Base-by-base conservation (phyloP, 306 rosid species). In the Rosa persica region DNA sequence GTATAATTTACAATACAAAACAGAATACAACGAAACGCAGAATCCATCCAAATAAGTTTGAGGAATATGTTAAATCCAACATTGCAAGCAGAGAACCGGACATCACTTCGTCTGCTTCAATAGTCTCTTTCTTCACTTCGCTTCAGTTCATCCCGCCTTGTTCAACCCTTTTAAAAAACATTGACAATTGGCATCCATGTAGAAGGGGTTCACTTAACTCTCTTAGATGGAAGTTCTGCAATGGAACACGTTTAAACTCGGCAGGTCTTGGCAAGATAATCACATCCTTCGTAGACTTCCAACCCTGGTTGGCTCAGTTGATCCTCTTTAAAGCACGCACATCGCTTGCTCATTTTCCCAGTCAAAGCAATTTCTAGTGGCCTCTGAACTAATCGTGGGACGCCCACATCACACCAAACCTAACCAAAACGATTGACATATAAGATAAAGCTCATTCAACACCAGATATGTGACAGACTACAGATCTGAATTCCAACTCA, bases 321-420 rank as follows among this genome's bases (percentile, higher is more conserved):
- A 73, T 89, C 88, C 81, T 94, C 90, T 76, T 85, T 84, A 80
- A 90, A 92, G 87, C 96, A 94, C 70, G 96, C 97, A 51, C 98
- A 94, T 3, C 98, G 96, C 85, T 81, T 92, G 79, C 97, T 90
- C 91, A 90, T 89, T 84, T 92, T 94, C 54, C 98, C 98, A 0
- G 97, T 87, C 85, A 94, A 81, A 55, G 97, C 98, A 78, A 94
- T 92, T 82, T 94, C 97, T 44, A 84, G 16, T 2, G 98, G 98
- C 86, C 96, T 87, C 84, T 89, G 93, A 66, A 94, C 86, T 73
- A 92, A 87, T 78, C 98, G 88, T 5, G 98, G 98, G 84, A 87
- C 85, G 27, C 98, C 98, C 42, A 36, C 85, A 73, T 94, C 96
- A 79, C 97, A 94, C 98, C 98, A 92, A 66, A 94, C 98, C 98